These are phyloP conservation scores for Solanum pimpinellifolium DNA, from an alignment of 257 asterid genomes.

Conservation along the genomic window DNA sequence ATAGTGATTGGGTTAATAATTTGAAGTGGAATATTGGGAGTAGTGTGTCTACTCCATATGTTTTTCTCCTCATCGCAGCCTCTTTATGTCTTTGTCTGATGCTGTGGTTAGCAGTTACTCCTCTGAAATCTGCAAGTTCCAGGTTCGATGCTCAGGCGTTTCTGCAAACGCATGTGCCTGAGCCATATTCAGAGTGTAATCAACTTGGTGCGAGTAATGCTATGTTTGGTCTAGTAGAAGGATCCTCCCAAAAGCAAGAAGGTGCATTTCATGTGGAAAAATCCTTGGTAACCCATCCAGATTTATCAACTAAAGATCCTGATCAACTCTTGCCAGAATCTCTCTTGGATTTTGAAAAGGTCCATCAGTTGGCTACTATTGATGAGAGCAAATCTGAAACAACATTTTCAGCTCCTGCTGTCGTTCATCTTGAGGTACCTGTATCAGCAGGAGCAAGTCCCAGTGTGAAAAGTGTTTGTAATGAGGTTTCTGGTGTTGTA, in stretches of 20 bases:
- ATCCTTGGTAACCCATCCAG: constrained; percentile 21
- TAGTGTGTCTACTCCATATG: constrained; percentile 47
- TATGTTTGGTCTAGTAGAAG: constrained; percentile 28
- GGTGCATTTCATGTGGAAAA: constrained; percentile 16
- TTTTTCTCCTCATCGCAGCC: constrained; percentile 50
- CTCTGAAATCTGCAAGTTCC: constrained; percentile 66
- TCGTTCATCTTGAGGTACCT: constrained; percentile 16
- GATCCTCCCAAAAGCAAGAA: constrained; percentile 28
- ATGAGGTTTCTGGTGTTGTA: constrained; percentile 27
- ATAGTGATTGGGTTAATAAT: constrained; percentile 80
- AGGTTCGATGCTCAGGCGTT: constrained; percentile 29
- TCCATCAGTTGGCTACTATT: constrained; percentile 24
- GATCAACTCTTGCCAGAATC: constrained; percentile 50
- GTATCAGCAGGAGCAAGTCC: constrained; percentile 13
- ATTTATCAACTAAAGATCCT: constrained; percentile 16
- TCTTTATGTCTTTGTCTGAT: constrained; percentile 48
- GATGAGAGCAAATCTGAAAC: constrained; percentile 43
- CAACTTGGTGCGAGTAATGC: constrained; percentile 22
- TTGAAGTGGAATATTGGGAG: constrained; percentile 67
- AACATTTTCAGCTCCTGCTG: constrained; percentile 20
- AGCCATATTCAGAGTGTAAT: constrained; percentile 18
- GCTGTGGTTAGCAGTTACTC: constrained; percentile 89
- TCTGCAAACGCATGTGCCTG: constrained; percentile 14
- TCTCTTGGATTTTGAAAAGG: constrained; percentile 35
- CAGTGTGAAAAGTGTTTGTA: constrained; percentile 9